Evolutionary conservation across 1,284 basidiomycete species (phyloP).

Genomic region (Cystobasidiaceae sp.): DNA sequence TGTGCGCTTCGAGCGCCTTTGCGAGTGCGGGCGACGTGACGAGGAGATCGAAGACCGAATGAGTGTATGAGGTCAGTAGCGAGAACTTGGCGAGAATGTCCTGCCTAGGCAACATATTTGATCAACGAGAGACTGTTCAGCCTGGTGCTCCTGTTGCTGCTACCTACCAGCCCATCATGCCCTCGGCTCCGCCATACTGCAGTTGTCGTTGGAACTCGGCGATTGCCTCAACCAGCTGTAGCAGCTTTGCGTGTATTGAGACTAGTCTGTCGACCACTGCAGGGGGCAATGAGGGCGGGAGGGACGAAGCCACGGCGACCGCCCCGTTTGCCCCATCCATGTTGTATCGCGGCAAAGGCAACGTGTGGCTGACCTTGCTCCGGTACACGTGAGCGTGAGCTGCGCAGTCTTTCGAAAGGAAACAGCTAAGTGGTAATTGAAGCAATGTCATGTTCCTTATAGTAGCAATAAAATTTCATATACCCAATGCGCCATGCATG

Average conservation of each 20-base stretch:
- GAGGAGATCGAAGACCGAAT: constrained; percentile 29
- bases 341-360: too few species aligned
- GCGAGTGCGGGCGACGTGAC: constrained; percentile 24
- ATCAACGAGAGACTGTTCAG: background rate
- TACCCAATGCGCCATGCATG: too few species aligned
- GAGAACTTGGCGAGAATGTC: constrained; percentile 27
- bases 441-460: too few species aligned
- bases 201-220: constrained; percentile 17
- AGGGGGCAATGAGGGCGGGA: background rate
- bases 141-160: background rate
- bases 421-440: too few species aligned
- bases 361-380: too few species aligned
- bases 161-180: constrained; percentile 26
- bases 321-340: background rate
- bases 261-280: constrained; percentile 21
- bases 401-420: too few species aligned
- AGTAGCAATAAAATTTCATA: too few species aligned
- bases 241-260: constrained; percentile 28
- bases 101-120: background rate
- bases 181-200: constrained; percentile 14
- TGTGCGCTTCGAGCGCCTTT: constrained; percentile 23
- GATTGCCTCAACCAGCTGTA: constrained; percentile 30
- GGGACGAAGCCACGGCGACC: constrained; percentile 12
- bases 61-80: constrained; percentile 26
- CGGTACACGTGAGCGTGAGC: too few species aligned